Evolutionary conservation across 371 early-diverging fungal genomes (phyloP).

Genomic region (Capniomyces stellatus): DNA sequence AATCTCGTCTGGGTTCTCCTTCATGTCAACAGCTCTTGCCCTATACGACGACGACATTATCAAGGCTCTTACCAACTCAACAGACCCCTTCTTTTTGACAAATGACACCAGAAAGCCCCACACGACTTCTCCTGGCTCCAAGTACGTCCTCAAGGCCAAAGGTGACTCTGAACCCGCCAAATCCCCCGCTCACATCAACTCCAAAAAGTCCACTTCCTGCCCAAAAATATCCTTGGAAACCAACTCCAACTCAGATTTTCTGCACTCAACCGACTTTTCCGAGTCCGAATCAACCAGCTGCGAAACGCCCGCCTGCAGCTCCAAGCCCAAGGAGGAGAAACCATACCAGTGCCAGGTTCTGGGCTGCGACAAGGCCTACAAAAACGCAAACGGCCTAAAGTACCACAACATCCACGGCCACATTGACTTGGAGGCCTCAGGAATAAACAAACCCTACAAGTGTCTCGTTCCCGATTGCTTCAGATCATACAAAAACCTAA

Average conservation of each 20-base stretch:
- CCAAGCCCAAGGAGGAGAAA: slow-evolving; percentile 32
- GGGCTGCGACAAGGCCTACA: slow-evolving; percentile 90
- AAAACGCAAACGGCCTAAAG: slow-evolving; percentile 96
- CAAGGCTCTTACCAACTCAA: slow-evolving; percentile 21
- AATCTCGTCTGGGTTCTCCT: slow-evolving; percentile 4
- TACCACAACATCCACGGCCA: slow-evolving; percentile 84
- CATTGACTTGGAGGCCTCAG: slow-evolving; percentile 32
- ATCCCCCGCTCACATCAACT: neutral
- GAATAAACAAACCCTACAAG: slow-evolving; percentile 59
- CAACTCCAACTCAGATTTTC: neutral
- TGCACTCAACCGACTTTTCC: neutral
- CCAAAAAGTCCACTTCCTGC: neutral
- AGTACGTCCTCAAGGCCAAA: neutral
- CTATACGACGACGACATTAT: slow-evolving; percentile 28
- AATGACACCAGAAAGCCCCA: neutral
- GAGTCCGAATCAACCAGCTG: neutral
- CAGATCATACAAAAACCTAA: slow-evolving; percentile 91
- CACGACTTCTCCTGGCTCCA: neutral
- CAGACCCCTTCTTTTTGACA: slow-evolving; percentile 21
- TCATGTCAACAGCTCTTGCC: slow-evolving; percentile 14
- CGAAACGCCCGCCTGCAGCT: slow-evolving; percentile 10
- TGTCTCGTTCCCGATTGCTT: slow-evolving; percentile 75
- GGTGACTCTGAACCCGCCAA: too few species aligned
- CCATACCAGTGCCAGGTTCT: slow-evolving; percentile 61
- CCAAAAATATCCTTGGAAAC: neutral